A percentile compares a stretch with the other conserved stretches of the same genome.
Conservation (phyloP, 495 filamentous ascomycete genomes). For the Penicillium goetzii region DNA sequence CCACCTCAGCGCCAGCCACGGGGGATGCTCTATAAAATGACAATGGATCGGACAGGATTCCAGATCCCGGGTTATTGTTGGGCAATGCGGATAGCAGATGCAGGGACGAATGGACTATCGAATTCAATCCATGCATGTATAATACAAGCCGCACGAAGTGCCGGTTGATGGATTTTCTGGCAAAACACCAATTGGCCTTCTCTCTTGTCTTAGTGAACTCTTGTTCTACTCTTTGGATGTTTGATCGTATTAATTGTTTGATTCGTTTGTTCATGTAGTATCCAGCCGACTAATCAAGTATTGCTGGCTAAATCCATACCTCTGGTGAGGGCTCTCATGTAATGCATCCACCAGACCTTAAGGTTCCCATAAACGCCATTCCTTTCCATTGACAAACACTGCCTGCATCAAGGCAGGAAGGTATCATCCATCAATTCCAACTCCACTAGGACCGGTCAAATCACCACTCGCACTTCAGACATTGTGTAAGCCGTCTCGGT, state of each 20-base stretch:
- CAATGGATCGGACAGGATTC: slow-evolving; percentile 11
- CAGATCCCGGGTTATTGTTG: background rate
- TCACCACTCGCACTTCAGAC: background rate
- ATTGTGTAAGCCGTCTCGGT: slow-evolving; percentile 16
- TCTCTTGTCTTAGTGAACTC: background rate
- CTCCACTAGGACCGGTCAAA: background rate
- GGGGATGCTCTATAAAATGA: background rate
- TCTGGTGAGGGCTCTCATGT: background rate
- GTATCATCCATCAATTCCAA: background rate
- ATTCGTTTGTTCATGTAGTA: background rate
- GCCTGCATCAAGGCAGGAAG: background rate
- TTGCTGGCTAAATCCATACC: no score
- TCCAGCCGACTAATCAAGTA: background rate
- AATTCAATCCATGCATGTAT: slow-evolving; percentile 14
- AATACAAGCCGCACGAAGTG: slow-evolving; percentile 15
- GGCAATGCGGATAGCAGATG: background rate
- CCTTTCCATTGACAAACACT: background rate
- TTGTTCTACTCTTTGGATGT: background rate
- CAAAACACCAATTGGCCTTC: slow-evolving; percentile 17
- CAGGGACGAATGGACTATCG: background rate
- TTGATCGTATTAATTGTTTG: background rate
- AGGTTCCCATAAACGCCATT: background rate
- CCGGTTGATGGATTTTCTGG: background rate
- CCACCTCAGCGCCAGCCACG: slow-evolving; percentile 2
- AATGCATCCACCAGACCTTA: background rate